Evolutionary conservation across 345 rosid species (phyloP), one percentile per base, ranked within the genome.

Genomic region (Brassica cretica): DNA sequence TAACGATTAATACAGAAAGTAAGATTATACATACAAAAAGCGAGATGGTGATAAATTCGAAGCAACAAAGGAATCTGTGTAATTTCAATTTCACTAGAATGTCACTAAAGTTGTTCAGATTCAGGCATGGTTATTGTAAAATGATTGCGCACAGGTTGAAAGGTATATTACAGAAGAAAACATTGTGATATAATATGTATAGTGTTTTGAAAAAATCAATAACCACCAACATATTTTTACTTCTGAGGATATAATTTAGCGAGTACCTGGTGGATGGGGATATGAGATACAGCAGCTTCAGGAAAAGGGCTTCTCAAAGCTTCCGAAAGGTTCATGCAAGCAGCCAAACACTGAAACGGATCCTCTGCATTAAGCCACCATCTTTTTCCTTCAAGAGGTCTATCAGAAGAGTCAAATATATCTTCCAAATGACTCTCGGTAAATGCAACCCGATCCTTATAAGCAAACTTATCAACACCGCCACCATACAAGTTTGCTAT

Each of bases 331-430:
- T 86, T 86, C 63, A 90, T 82, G 81, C 98, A 96, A 37, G 88
- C 83, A 59, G 98, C 98, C 87, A 96, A 87, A 88, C 98, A 96
- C 73, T 96, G 98, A 44, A 90, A 91, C 72, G 99, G 98, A 79
- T 96, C 97, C 87, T 96, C 99, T 73, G 99, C 98, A 61, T 80
- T 80, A 84, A 93, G 86, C 99, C 99, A 96, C 99, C 99, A 96
- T 15, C 89, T 85, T 66, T 66, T 83, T 83, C 98, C 99, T 85
- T 91, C 99, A 73, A 96, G 91, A 70, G 98, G 98, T 76, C 85
- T 83, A 84, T 96, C 98, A 19, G 98, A 90, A 71, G 99, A 93
- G 83, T 96, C 96, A 84, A 87, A 86, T 77, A 96, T 91, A 76
- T 93, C 98, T 71, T 89, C 92, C 72, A 88, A 75, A 84, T 93